phyloP scores from a whole-genome alignment of 2,329 filamentous ascomycete genomes.

The Fusarium nurragi region DNA sequence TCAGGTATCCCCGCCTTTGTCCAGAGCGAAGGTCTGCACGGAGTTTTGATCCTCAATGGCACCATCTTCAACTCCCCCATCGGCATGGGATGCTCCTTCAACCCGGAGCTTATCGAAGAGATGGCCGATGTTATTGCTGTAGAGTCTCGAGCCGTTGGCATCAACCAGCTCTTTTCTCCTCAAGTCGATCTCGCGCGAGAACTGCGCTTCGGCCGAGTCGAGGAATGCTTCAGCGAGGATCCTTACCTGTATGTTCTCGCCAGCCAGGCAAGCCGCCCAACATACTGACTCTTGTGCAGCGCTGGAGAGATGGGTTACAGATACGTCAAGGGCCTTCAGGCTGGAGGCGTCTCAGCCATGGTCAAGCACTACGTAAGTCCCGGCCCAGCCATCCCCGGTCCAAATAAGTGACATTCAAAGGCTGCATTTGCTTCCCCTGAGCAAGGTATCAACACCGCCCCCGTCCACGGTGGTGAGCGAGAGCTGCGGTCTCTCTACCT shows the following conservation, averaged over 20 bases:
- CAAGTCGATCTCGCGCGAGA: conserved; percentile 77
- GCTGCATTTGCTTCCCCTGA: conserved; percentile 73
- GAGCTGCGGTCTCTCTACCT: conserved; percentile 66
- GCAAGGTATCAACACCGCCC: conserved; percentile 75
- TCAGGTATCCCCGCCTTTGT: conserved; percentile 75
- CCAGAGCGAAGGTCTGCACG: conserved; percentile 79
- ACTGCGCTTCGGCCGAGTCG: conserved; percentile 75
- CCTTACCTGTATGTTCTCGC: conserved; percentile 60
- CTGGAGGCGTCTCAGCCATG: conserved; percentile 72
- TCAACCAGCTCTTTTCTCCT: conserved; percentile 78
- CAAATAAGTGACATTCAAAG: conserved; percentile 36
- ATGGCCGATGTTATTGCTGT: conserved; percentile 74
- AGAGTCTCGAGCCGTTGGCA: conserved; percentile 72
- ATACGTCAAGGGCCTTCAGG: conserved; percentile 67
- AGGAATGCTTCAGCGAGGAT: conserved; percentile 79
- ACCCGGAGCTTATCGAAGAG: conserved; percentile 69
- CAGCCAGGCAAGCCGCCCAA: rapidly evolving
- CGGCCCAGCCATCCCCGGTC: not conserved
- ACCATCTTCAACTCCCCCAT: conserved; percentile 85
- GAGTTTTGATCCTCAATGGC: conserved; percentile 75
- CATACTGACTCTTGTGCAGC: conserved; percentile 39
- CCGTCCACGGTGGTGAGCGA: conserved; percentile 63
- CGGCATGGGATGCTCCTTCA: conserved; percentile 76
- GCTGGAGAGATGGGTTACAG: conserved; percentile 73
- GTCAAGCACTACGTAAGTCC: conserved; percentile 75